These are phyloP conservation scores for Strobilomyces dryophilus DNA, from an alignment of 768 basidiomycete genomes.

Conservation along the genomic window DNA sequence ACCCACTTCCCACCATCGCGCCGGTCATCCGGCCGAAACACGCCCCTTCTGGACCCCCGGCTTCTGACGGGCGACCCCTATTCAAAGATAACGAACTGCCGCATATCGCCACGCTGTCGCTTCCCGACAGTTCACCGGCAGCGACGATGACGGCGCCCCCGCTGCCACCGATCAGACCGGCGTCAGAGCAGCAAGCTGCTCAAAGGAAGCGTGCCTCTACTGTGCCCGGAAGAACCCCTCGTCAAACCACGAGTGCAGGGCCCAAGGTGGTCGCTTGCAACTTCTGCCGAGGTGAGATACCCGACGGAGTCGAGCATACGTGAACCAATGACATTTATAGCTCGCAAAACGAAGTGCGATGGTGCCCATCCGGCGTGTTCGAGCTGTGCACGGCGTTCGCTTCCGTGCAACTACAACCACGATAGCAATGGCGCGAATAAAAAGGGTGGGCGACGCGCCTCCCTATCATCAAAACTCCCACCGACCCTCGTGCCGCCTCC, in stretches of 20 bases:
- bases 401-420: conserved; percentile 80
- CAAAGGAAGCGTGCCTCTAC: conserved; percentile 69
- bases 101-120: conserved; percentile 65
- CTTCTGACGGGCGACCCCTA: conserved; percentile 37
- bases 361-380: conserved; percentile 82
- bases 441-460: conserved; percentile 47
- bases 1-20: conserved; percentile 36
- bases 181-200: conserved; percentile 62
- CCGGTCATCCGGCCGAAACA: conserved; percentile 33
- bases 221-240: conserved; percentile 57
- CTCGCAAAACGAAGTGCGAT: conserved; percentile 87
- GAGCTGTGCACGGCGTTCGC: conserved; percentile 72
- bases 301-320: conserved; percentile 2
- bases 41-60: conserved; percentile 17
- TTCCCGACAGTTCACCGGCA: conserved; percentile 53
- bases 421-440: conserved; percentile 39
- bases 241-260: conserved; percentile 61
- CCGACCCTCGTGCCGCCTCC: conserved; percentile 29
- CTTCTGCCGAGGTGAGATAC: conserved; percentile 73
- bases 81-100: conserved; percentile 65
- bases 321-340: conserved; percentile 33
- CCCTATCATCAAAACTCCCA: conserved; percentile 43
- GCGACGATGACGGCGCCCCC: conserved; percentile 58
- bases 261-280: conserved; percentile 88
- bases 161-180: conserved; percentile 61